These are phyloP conservation scores for Benincasa hispida DNA, from an alignment of 306 rosid genomes.

Conservation along the genomic window DNA sequence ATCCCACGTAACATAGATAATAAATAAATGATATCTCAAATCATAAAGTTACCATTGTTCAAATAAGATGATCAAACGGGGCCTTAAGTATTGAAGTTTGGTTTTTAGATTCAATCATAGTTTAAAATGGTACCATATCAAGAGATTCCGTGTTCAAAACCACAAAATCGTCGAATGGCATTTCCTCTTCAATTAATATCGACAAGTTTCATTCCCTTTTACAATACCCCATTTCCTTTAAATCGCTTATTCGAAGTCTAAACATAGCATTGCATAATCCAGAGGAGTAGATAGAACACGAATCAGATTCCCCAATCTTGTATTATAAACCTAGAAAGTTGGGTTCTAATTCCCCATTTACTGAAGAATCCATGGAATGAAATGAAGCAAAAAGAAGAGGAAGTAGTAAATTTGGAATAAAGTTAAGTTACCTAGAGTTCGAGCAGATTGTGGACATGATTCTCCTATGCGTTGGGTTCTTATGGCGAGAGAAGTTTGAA, in stretches of 20 bases:
- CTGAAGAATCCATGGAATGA: background rate
- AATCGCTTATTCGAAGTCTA: background rate
- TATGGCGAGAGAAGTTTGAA: slow-evolving; percentile 24
- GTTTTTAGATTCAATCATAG: background rate
- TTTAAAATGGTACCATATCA: no score
- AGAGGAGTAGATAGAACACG: background rate
- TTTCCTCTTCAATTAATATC: no score
- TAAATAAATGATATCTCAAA: no score
- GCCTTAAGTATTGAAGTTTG: no score
- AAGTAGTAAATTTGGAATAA: background rate
- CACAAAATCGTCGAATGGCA: no score
- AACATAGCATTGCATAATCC: background rate
- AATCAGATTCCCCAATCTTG: background rate
- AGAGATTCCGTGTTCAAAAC: no score
- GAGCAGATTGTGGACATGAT: slow-evolving; percentile 14
- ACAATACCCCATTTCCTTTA: background rate
- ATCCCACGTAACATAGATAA: no score
- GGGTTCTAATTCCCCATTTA: background rate
- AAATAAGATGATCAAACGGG: no score
- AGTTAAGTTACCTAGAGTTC: slow-evolving; percentile 28
- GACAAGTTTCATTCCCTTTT: background rate
- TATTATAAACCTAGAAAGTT: background rate
- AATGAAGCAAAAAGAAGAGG: background rate
- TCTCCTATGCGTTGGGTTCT: slow-evolving; percentile 11
- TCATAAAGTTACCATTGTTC: no score